Conservation (phyloP, 1,284 basidiomycete genomes). For the Amylostereum areolatum region DNA sequence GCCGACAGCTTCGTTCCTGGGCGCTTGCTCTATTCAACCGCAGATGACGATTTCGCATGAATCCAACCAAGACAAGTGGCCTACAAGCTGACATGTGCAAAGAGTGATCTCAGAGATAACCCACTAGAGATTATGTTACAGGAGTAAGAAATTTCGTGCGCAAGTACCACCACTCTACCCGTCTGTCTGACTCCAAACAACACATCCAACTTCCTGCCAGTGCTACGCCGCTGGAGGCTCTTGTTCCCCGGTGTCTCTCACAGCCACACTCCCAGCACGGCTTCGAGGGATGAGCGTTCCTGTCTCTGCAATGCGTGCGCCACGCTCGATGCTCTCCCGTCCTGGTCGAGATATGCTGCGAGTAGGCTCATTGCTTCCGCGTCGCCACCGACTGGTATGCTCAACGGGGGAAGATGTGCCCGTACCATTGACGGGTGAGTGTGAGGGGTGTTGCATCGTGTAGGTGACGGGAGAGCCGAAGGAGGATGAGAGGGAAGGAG, state of each 20-base stretch:
- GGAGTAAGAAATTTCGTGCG: too few species aligned
- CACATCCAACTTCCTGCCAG: too few species aligned
- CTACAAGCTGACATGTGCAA: too few species aligned
- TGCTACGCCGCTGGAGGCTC: too few species aligned
- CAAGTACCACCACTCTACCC: too few species aligned
- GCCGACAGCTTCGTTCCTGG: too few species aligned
- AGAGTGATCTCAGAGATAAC: too few species aligned
- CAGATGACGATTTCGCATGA: too few species aligned
- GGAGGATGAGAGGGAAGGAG: constrained; percentile 62
- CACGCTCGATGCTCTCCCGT: constrained; percentile 53
- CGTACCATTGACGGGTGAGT: constrained; percentile 19
- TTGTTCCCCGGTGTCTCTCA: neutral
- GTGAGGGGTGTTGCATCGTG: constrained; percentile 31
- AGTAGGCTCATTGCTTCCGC: constrained; percentile 34
- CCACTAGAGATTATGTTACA: too few species aligned
- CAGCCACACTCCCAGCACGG: constrained; percentile 34
- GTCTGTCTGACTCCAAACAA: too few species aligned
- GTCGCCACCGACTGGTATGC: constrained; percentile 37
- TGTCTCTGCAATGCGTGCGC: constrained; percentile 61
- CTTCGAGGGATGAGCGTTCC: constrained; percentile 47
- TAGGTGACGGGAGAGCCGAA: constrained; percentile 56
- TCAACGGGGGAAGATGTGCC: constrained; percentile 43
- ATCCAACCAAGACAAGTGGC: too few species aligned
- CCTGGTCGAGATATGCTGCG: constrained; percentile 33
- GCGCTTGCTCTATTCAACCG: too few species aligned